Evolutionary conservation across 2,329 filamentous ascomycete genomes (phyloP).

Genomic region (Periconia macrospinosa): DNA sequence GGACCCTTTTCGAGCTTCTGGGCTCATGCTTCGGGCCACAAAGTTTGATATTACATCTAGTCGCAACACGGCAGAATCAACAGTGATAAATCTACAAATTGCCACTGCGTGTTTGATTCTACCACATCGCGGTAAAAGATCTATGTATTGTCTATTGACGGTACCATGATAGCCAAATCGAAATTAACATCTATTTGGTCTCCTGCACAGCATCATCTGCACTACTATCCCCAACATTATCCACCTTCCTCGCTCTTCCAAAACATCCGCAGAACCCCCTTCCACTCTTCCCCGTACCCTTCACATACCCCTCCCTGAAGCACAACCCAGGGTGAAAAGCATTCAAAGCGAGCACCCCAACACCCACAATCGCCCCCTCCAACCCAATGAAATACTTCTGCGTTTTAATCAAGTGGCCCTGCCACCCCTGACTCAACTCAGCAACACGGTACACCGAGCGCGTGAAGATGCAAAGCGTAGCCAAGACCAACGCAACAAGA

Average conservation of each 20-base stretch:
- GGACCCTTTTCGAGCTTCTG: no score
- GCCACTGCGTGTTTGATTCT: no score
- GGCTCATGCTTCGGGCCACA: no score
- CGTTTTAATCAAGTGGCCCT: conserved; percentile 57
- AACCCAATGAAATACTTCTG: conserved; percentile 44
- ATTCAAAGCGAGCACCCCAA: conserved; percentile 38
- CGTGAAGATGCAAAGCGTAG: conserved; percentile 66
- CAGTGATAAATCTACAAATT: no score
- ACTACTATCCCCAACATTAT: conserved; percentile 7
- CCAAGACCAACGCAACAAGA: conserved; percentile 56
- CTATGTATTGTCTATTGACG: neutral
- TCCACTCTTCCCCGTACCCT: conserved; percentile 4
- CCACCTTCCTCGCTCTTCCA: conserved; percentile 17
- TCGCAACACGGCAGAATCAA: no score
- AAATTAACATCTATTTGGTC: conserved; percentile 2
- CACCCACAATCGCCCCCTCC: conserved; percentile 38
- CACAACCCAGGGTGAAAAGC: conserved; percentile 42
- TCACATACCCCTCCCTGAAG: conserved; percentile 33
- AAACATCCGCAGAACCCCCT: conserved; percentile 14
- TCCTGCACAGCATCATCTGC: conserved; percentile 7
- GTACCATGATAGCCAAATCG: neutral
- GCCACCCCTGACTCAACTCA: conserved; percentile 67
- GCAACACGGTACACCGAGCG: conserved; percentile 67
- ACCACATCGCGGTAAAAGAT: neutral
- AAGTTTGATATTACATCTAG: no score